These are phyloP conservation scores for Asterophora lycoperdoides DNA, from an alignment of 768 basidiomycete genomes.

Conservation along the genomic window DNA sequence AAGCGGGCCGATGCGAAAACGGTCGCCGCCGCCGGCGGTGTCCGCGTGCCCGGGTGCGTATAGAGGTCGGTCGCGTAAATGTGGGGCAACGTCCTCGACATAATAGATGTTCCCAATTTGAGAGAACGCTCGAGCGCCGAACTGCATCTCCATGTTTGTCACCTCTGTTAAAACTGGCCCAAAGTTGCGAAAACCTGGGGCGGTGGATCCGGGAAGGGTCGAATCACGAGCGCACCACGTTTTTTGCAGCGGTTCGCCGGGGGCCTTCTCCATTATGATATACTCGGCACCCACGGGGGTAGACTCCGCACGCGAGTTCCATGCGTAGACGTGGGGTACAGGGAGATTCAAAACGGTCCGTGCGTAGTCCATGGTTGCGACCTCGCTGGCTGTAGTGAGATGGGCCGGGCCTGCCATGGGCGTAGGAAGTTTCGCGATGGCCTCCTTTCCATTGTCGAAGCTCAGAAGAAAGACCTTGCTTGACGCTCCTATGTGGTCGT, in stretches of 20 bases:
- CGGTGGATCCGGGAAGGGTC: too few species aligned
- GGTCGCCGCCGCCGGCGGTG: too few species aligned
- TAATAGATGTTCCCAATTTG: background rate
- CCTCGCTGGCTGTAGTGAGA: slow-evolving; percentile 2
- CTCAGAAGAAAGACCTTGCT: too few species aligned
- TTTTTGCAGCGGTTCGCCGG: too few species aligned
- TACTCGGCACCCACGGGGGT: slow-evolving; percentile 2
- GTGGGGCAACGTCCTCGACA: background rate
- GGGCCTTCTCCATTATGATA: too few species aligned
- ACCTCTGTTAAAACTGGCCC: too few species aligned
- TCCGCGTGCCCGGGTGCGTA: background rate
- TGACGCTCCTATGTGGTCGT: too few species aligned
- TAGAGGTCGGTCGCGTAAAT: background rate
- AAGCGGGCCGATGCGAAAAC: too few species aligned
- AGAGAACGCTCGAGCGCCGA: background rate
- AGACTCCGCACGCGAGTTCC: background rate
- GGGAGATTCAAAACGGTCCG: background rate
- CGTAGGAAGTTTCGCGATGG: slow-evolving; percentile 1
- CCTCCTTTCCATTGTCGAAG: background rate
- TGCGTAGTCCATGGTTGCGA: slow-evolving; percentile 6
- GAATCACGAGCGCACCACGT: too few species aligned
- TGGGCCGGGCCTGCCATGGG: background rate
- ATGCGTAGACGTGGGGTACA: background rate
- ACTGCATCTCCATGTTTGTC: background rate
- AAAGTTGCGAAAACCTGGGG: too few species aligned